Percentiles rank a stretch among this genome's conserved stretches.
Evolutionary conservation across 129 eudicot species (phyloP).

Genomic region (Calendula officinalis): DNA sequence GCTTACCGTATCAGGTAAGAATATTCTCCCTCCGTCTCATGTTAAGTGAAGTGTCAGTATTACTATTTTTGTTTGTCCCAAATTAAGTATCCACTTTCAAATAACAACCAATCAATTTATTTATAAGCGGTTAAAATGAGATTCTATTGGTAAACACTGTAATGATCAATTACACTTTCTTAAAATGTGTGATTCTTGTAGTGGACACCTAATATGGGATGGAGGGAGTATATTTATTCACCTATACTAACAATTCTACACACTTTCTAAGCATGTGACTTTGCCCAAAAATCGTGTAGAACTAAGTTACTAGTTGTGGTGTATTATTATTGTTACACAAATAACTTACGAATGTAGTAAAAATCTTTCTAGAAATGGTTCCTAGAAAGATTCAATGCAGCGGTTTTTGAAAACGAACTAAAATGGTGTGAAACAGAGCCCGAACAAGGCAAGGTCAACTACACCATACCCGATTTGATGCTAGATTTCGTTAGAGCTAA

Average conservation of each 20-base stretch:
- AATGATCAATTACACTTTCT: too few relatives aligned
- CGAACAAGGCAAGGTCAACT: conserved; percentile 41
- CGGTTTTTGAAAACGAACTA: conserved; percentile 70
- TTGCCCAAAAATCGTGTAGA: background rate
- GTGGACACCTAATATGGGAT: too few relatives aligned
- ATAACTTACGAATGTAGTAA: background rate
- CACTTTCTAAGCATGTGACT: background rate
- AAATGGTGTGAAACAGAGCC: conserved; percentile 62
- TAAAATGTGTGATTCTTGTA: too few relatives aligned
- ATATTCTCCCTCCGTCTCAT: too few relatives aligned
- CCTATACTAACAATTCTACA: background rate
- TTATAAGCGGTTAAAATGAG: too few relatives aligned
- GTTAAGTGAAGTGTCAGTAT: too few relatives aligned
- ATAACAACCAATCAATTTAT: too few relatives aligned
- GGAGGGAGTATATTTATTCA: background rate
- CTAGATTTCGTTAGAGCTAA: conserved; percentile 49
- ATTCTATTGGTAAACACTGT: too few relatives aligned
- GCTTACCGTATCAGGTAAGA: conserved; percentile 51
- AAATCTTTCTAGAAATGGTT: conserved; percentile 43
- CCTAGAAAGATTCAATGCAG: conserved; percentile 56
- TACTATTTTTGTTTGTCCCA: too few relatives aligned
- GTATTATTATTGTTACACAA: background rate
- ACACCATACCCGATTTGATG: conserved; percentile 54
- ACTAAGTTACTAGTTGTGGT: background rate
- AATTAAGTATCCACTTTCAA: too few relatives aligned